Evolutionary conservation across 768 basidiomycete genomes (phyloP).

Genomic region (Tephrocybe sp.): DNA sequence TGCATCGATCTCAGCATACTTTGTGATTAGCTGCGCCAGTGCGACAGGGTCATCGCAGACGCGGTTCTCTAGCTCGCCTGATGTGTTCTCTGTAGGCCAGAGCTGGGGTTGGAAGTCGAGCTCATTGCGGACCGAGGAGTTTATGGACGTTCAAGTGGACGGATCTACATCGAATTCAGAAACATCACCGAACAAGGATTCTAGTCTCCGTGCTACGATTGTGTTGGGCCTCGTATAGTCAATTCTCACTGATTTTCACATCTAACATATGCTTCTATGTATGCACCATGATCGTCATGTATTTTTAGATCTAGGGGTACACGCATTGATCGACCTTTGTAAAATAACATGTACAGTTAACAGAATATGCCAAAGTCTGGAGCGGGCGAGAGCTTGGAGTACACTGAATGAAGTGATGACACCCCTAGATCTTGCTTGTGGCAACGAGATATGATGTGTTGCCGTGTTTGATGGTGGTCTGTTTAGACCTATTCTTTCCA

Average conservation of each 20-base stretch:
- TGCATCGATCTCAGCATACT: conserved; percentile 72
- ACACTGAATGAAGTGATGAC: too few relatives aligned
- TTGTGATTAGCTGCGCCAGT: conserved; percentile 79
- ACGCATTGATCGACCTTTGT: too few relatives aligned
- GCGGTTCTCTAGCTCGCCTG: conserved; percentile 82
- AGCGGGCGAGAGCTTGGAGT: too few relatives aligned
- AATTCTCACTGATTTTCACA: neutral
- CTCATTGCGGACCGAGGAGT: conserved; percentile 49
- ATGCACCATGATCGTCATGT: neutral
- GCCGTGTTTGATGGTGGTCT: conserved; percentile 15
- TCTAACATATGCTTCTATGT: neutral
- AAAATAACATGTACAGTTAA: conserved; percentile 7
- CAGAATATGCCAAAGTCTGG: neutral
- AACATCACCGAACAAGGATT: conserved; percentile 35
- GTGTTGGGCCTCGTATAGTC: conserved; percentile 70
- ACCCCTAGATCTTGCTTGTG: too few relatives aligned
- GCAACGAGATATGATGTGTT: too few relatives aligned
- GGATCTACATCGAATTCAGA: conserved; percentile 22
- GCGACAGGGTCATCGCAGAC: conserved; percentile 81
- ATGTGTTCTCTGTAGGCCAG: conserved; percentile 80
- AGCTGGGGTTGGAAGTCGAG: conserved; percentile 92
- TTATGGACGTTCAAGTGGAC: conserved; percentile 40
- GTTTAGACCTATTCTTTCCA: conserved; percentile 11
- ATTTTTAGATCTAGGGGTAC: too few relatives aligned
- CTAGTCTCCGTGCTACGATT: conserved; percentile 78